Evolutionary conservation across 495 filamentous ascomycete genomes (phyloP), one percentile per base, ranked within the genome.

Genomic region (Aspergillus taichungensis): DNA sequence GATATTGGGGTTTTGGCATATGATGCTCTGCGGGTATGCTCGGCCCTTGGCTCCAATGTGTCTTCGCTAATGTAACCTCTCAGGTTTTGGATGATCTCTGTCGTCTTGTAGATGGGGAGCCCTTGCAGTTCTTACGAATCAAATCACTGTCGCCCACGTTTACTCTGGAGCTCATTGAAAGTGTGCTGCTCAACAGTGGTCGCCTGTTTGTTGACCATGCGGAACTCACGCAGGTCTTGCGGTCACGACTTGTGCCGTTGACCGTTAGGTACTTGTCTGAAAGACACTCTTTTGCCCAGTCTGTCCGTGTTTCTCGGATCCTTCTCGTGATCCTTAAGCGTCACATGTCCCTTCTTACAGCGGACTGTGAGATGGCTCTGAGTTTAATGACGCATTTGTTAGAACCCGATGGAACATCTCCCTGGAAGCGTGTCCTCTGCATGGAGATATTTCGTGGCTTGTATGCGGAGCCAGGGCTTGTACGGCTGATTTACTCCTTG

Each of bases 391-490:
- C 85, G 6, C 87, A 94, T 51, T 75, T 94, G 52, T 72, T 97
- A 10, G 92, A 98, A 53, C 85, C 85, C 10, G 94, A 95, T 46
- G 75, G 75, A 6, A 78, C 79, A 5, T 69, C 78, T 1, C 59
- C 77, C 5, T 98, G 92, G 92, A 95, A 87, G 57, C 73, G 94
- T 32, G 80, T 85, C 1, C 59, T 95, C 12, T 91, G 87, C 50
- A 90, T 98, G 81, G 92, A 98, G 56, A 73, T 94, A 0, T 87
- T 94, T 51, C 77, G 85, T 29, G 85, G 82, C 14, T 74, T 97
- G 33, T 94, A 94, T 62, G 69, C 83, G 0, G 88, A 95, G 42
- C 78, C 84, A 10, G 71, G 73, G 2, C 76, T 92, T 8, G 73
- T 95, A 6, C 74, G 91, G 34, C 79, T 83, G 12, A 86, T 96